Evolutionary conservation across 176 grass and related monocot genomes (phyloP), one percentile per base, ranked within the genome.

Genomic region (Dendrocalamus sinicus): DNA sequence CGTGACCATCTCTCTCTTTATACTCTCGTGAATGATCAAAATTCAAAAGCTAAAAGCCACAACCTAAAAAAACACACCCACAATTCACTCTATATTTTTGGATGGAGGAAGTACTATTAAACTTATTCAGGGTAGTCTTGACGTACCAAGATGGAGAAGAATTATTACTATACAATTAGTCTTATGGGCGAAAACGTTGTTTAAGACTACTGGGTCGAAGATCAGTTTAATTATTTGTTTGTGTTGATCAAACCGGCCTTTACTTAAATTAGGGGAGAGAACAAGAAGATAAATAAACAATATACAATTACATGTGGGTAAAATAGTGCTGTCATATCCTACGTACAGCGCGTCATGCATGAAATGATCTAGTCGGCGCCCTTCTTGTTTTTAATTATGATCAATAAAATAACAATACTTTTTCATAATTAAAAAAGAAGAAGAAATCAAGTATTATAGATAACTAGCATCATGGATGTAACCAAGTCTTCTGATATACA

Each of bases 191-290:
- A 72, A 71, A 71, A 71, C 4, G 20, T 85, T 44, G 12, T 81
- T 81, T 67, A 81, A 67, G 85, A 87, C 30, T 81, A 73, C 43
- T 75, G 41, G 41, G 43, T 28, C 0, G 40, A 8, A 48, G 47
- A 30, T 74, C 41, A 45, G 13, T 72, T 70, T 61, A 79, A 5
- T 8, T n/a, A 40, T 73, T 50, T 40, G 15, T 9, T 12, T 24
- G 22, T 7, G 35, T 45, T 81, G 78, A 57, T 87, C 78, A 75
- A 76, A 86, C 12, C 8, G 35, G 4, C 12, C 45, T 81, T 71
- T 62, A 63, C 64, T 77, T 86, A 53, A 14, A 72, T 1, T 37
- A 19, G 3, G 43, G 62, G 30, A 32, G 70, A 41, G 5, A 14
- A 32, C 9, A 40, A 40, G 6, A 69, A 26, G 72, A 2, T 69